Conservation (phyloP, 176 grass and related monocot genomes). For the Oryza longistaminata region DNA sequence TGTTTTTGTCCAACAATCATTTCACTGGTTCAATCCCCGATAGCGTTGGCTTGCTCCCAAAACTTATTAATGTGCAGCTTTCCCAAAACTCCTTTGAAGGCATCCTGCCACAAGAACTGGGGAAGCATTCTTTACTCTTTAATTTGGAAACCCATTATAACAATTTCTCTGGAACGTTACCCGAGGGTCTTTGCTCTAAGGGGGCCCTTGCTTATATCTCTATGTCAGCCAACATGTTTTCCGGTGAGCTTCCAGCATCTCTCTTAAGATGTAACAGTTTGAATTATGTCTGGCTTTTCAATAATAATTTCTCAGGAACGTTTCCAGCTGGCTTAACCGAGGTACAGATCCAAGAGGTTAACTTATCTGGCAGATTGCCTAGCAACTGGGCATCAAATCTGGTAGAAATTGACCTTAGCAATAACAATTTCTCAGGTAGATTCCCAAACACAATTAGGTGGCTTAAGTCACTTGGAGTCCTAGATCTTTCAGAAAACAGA, state of each 20-base stretch:
- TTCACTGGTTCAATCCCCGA: background rate
- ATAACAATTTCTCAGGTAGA: constrained; percentile 24
- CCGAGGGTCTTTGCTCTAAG: too few species aligned
- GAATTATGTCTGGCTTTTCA: background rate
- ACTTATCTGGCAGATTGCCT: constrained; percentile 13
- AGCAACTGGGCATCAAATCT: background rate
- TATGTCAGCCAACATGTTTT: too few species aligned
- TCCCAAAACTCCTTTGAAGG: background rate
- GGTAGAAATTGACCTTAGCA: constrained; percentile 30
- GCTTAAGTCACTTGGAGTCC: background rate
- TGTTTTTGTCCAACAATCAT: background rate
- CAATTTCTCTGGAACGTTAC: background rate
- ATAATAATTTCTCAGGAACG: background rate
- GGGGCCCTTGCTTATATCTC: too few species aligned
- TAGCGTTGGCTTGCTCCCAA: background rate
- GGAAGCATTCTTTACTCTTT: background rate
- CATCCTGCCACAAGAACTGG: background rate
- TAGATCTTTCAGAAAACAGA: background rate
- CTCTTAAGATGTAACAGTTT: background rate
- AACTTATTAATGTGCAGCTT: background rate
- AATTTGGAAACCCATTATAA: background rate
- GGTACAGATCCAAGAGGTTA: background rate
- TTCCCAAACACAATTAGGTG: constrained; percentile 29
- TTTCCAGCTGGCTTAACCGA: background rate
- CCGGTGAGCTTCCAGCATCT: too few species aligned